Percentiles rank a stretch among this genome's conserved stretches.
Conservation (phyloP, 371 early-diverging fungal species). For the Mortierella sp. region DNA sequence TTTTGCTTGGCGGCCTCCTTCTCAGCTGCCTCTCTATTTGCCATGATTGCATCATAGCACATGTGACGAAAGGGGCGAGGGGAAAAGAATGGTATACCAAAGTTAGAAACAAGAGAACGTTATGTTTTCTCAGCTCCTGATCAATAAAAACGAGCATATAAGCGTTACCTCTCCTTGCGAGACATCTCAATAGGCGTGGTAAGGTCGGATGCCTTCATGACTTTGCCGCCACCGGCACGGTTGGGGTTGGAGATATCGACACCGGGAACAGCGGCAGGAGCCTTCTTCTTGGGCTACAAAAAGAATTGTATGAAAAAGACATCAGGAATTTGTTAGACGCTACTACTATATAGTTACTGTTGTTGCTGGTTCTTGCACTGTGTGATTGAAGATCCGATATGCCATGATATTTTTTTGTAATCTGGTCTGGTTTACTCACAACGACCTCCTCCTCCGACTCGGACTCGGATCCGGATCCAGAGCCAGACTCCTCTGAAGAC, state of each 20-base stretch:
- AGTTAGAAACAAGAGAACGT: background rate
- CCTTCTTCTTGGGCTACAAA: constrained; percentile 27
- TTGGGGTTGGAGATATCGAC: constrained; percentile 62
- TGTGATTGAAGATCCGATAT: too few species aligned
- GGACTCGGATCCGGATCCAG: constrained; percentile 46
- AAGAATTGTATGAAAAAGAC: background rate
- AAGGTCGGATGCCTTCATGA: constrained; percentile 62
- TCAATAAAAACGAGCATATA: background rate
- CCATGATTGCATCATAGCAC: constrained; percentile 5
- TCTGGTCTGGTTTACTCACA: constrained; percentile 13
- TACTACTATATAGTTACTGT: too few species aligned
- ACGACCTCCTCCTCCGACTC: constrained; percentile 39
- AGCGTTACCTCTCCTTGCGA: constrained; percentile 59
- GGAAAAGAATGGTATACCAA: background rate
- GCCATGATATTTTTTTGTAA: too few species aligned
- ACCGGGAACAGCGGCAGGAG: constrained; percentile 13
- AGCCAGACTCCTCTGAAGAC: constrained; percentile 47
- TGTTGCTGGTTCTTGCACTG: background rate
- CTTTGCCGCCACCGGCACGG: constrained; percentile 52
- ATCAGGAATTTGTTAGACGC: background rate
- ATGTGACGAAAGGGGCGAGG: background rate
- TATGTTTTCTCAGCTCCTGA: background rate
- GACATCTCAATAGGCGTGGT: constrained; percentile 60
- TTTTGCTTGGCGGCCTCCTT: constrained; percentile 69
- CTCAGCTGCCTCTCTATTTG: constrained; percentile 62